Conservation (phyloP, 768 basidiomycete species). For the Boletus subcaerulescens region DNA sequence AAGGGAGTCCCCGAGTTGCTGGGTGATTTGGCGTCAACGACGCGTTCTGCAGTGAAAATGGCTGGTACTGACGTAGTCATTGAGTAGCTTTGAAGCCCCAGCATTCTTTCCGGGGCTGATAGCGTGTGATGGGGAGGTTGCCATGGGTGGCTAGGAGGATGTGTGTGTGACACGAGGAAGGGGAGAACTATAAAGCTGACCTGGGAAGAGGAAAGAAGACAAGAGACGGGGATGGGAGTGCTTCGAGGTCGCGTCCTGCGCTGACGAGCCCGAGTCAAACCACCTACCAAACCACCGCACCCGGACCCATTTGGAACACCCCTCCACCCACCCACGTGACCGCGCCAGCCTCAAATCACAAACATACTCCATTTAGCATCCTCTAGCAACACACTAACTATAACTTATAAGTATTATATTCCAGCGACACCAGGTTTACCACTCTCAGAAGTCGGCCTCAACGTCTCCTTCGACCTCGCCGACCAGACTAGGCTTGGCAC, state of each 20-base stretch:
- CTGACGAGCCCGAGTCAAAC: slow-evolving; percentile 29
- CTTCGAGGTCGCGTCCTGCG: slow-evolving; percentile 36
- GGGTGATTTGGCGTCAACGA: slow-evolving; percentile 9
- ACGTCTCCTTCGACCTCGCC: not conserved
- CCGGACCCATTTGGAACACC: slow-evolving; percentile 31
- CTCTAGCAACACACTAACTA: not conserved
- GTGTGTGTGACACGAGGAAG: not conserved
- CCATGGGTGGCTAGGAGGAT: slow-evolving; percentile 16
- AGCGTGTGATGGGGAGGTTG: slow-evolving; percentile 15
- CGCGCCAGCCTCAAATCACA: slow-evolving; percentile 2
- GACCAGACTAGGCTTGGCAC: not conserved
- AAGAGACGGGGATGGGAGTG: slow-evolving; percentile 9
- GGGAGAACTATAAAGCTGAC: slow-evolving; percentile 4
- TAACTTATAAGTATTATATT: no score
- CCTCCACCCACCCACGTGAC: slow-evolving; percentile 21
- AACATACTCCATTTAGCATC: slow-evolving; percentile 1
- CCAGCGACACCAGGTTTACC: no score
- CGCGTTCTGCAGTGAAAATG: not conserved
- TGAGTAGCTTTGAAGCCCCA: slow-evolving; percentile 51
- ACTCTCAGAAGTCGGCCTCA: not conserved
- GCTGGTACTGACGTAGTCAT: slow-evolving; percentile 56
- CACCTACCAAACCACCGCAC: slow-evolving; percentile 17
- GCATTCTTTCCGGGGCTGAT: slow-evolving; percentile 28
- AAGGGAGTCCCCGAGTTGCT: slow-evolving; percentile 97
- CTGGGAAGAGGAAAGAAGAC: slow-evolving; percentile 11